Evolutionary conservation across 2,329 filamentous ascomycete genomes (phyloP).

Genomic region (Tolypocladium tropicale): DNA sequence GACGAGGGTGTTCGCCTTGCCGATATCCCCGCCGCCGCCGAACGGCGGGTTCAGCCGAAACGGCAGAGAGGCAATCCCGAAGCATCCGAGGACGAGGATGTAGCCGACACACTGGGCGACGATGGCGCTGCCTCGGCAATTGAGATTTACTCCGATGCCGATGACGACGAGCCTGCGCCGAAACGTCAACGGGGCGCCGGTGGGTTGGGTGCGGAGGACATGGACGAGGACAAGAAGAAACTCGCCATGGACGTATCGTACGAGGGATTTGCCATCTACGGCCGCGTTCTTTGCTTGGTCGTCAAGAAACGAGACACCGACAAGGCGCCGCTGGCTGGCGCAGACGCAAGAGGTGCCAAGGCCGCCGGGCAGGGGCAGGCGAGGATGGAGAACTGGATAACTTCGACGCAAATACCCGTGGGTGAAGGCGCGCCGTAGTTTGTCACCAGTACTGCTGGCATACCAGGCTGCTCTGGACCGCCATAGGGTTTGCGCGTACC

Average conservation of each 20-base stretch:
- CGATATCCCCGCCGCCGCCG: constrained; percentile 21
- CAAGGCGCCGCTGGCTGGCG: constrained; percentile 22
- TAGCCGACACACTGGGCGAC: constrained; percentile 10
- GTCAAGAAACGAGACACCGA: constrained; percentile 62
- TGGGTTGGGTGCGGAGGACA: constrained; percentile 1
- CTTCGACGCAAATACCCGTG: constrained; percentile 58
- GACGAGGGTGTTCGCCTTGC: constrained; percentile 19
- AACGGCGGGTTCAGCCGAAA: constrained; percentile 14
- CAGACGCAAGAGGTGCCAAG: constrained; percentile 13
- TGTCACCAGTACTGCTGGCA: neutral
- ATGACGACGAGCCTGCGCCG: constrained; percentile 29
- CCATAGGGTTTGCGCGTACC: neutral
- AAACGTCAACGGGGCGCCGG: constrained; percentile 31
- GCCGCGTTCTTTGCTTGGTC: constrained; percentile 82
- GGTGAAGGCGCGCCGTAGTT: constrained; percentile 22
- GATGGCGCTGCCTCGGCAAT: constrained; percentile 25
- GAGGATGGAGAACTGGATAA: constrained; percentile 78
- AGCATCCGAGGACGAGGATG: constrained; percentile 16
- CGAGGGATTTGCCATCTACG: constrained; percentile 93
- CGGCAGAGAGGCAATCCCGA: constrained; percentile 13
- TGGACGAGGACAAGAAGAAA: constrained; percentile 77
- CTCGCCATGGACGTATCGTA: constrained; percentile 77
- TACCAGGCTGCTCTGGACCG: neutral
- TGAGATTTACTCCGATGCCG: constrained; percentile 27
- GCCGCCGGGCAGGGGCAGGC: constrained; percentile 52